Evolutionary conservation across 2,329 filamentous ascomycete species (phyloP).

Genomic region (Ophiostoma fasciatum): DNA sequence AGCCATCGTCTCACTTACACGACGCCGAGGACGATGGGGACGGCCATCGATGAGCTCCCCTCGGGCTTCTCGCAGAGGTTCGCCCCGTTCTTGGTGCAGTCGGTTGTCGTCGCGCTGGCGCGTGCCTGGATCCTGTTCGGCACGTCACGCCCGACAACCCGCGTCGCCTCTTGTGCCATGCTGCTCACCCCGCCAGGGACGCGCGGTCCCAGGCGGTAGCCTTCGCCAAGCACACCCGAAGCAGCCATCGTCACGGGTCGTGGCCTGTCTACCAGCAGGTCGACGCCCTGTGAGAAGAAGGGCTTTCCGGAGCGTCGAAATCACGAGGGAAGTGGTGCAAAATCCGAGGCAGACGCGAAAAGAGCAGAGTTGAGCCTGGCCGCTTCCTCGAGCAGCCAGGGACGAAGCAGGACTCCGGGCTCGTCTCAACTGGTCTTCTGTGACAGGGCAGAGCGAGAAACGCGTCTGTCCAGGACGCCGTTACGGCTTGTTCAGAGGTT

Average conservation of each 20-base stretch:
- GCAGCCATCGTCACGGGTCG: constrained; percentile 9
- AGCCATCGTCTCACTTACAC: constrained; percentile 32
- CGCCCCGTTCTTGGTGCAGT: constrained; percentile 14
- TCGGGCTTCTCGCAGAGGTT: constrained; percentile 46
- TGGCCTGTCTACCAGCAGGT: neutral
- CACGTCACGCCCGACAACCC: constrained; percentile 8
- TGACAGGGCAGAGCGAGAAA: no score
- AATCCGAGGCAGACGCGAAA: no score
- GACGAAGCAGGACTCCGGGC: no score
- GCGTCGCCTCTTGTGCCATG: constrained; percentile 10
- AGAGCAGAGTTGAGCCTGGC: no score
- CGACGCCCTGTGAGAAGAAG: no score
- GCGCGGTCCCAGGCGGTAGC: constrained; percentile 16
- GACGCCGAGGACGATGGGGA: constrained; percentile 55
- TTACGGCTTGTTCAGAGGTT: neutral
- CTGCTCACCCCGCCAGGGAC: constrained; percentile 9
- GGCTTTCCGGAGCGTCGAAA: no score
- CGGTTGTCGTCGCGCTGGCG: constrained; percentile 11
- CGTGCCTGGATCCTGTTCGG: constrained; percentile 13
- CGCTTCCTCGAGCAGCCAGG: no score
- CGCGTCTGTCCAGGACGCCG: no score
- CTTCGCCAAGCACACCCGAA: constrained; percentile 4
- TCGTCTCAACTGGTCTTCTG: no score
- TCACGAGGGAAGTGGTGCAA: no score
- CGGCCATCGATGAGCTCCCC: constrained; percentile 36